Conservation (phyloP, 257 asterid genomes). For the Solanum acaule region DNA sequence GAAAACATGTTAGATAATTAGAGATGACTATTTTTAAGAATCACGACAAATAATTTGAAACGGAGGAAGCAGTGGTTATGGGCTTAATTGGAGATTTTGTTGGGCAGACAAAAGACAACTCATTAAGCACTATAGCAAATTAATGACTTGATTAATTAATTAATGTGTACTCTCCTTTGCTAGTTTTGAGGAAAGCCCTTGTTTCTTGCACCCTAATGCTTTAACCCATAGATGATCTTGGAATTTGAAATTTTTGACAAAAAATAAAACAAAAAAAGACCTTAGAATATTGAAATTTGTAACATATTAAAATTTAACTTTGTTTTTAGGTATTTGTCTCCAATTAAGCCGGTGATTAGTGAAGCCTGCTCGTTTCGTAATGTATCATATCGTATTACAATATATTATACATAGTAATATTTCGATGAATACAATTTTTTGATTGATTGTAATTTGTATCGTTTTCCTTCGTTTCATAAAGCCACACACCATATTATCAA, state of each 20-base stretch:
- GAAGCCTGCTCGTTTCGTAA: neutral
- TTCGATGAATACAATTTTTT: neutral
- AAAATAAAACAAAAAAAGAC: neutral
- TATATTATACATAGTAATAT: neutral
- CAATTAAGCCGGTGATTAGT: neutral
- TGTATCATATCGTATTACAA: neutral
- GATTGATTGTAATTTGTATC: neutral
- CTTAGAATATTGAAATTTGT: neutral
- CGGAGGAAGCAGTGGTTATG: neutral
- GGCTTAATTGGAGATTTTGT: neutral
- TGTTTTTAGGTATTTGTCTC: neutral
- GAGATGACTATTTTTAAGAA: neutral
- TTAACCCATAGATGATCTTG: conserved; percentile 15
- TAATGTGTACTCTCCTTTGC: conserved; percentile 8
- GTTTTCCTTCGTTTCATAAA: neutral
- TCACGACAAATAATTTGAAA: neutral
- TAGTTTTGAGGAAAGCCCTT: conserved; percentile 30
- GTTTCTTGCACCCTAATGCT: conserved; percentile 14
- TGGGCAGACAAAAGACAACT: conserved; percentile 43
- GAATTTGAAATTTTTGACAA: neutral
- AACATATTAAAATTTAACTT: neutral
- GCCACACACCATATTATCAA: neutral
- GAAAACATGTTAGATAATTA: neutral
- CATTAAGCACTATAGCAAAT: conserved; percentile 36
- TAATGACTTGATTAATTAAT: conserved; percentile 12